These are phyloP conservation scores for Ramaria rubella DNA, from an alignment of 768 basidiomycete species.

Conservation along the genomic window DNA sequence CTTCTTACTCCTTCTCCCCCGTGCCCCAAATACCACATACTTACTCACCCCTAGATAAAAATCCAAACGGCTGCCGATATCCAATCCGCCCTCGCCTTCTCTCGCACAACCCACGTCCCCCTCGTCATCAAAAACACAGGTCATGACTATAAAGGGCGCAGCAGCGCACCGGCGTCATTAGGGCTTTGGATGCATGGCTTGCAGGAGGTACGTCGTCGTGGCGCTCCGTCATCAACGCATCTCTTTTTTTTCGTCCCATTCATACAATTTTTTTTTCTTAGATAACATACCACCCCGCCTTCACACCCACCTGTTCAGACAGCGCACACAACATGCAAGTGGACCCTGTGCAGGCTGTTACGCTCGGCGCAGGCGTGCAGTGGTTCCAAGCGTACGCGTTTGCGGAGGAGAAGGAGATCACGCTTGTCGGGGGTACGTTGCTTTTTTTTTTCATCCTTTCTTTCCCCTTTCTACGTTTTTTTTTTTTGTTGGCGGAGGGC, in stretches of 20 bases:
- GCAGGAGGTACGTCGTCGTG: conserved; percentile 7
- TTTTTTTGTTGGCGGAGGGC: too few relatives aligned
- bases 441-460: not conserved
- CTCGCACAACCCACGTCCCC: conserved; percentile 32
- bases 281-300: conserved; percentile 19
- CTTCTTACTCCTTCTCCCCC: not conserved
- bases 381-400: conserved; percentile 28
- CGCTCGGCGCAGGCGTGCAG: conserved; percentile 18
- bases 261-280: not conserved
- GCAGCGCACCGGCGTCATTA: conserved; percentile 20
- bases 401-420: conserved; percentile 31
- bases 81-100: conserved; percentile 38
- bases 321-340: not conserved
- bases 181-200: conserved; percentile 21
- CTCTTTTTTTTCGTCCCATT: not conserved
- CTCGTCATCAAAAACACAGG: conserved; percentile 48
- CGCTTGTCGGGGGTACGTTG: conserved; percentile 29
- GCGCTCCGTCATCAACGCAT: not conserved
- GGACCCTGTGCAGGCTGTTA: conserved; percentile 18
- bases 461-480: not conserved
- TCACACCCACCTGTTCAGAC: conserved; percentile 13
- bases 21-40: too few relatives aligned
- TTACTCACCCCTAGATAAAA: too few relatives aligned
- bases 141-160: conserved; percentile 30
- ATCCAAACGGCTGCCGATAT: conserved; percentile 36